These are phyloP conservation scores for Iberis pinnata DNA, from an alignment of 345 rosid genomes.

Conservation along the genomic window DNA sequence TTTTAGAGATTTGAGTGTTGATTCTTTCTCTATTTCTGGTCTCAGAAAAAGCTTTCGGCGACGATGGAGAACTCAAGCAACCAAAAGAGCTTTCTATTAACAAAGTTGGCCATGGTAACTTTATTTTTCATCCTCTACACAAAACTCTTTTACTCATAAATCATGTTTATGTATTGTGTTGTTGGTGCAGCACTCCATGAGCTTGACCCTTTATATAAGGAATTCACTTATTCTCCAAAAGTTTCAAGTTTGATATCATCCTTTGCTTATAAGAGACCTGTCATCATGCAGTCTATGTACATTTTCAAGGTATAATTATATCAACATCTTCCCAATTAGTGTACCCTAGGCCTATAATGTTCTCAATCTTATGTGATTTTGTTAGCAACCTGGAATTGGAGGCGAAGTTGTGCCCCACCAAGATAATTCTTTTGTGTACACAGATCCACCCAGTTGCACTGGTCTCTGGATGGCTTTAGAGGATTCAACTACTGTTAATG, in stretches of 20 bases:
- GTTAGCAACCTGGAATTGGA: conserved; percentile 95
- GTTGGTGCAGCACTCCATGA: conserved; percentile 71
- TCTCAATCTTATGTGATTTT: too few relatives aligned
- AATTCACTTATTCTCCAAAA: conserved; percentile 56
- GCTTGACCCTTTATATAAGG: conserved; percentile 63
- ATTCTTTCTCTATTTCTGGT: too few relatives aligned
- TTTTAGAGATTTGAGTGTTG: not conserved
- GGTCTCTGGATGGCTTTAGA: conserved; percentile 97
- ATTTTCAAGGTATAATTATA: conserved; percentile 71
- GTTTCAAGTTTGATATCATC: conserved; percentile 51
- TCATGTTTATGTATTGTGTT: not conserved
- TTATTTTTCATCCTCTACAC: not conserved
- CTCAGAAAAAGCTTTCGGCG: conserved; percentile 85
- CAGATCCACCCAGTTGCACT: conserved; percentile 80
- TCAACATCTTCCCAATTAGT: not conserved
- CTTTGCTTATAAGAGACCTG: conserved; percentile 73
- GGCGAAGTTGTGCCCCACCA: conserved; percentile 96
- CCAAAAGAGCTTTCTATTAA: conserved; percentile 79
- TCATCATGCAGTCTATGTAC: conserved; percentile 84
- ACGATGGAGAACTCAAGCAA: conserved; percentile 70
- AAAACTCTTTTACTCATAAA: not conserved
- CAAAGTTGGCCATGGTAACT: conserved; percentile 91
- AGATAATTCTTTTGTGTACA: conserved; percentile 81
- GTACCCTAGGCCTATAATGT: too few relatives aligned
- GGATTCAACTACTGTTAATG: conserved; percentile 71